These are phyloP conservation scores for Apiospora pterosperma DNA, from an alignment of 2,329 filamentous ascomycete genomes.

Conservation along the genomic window DNA sequence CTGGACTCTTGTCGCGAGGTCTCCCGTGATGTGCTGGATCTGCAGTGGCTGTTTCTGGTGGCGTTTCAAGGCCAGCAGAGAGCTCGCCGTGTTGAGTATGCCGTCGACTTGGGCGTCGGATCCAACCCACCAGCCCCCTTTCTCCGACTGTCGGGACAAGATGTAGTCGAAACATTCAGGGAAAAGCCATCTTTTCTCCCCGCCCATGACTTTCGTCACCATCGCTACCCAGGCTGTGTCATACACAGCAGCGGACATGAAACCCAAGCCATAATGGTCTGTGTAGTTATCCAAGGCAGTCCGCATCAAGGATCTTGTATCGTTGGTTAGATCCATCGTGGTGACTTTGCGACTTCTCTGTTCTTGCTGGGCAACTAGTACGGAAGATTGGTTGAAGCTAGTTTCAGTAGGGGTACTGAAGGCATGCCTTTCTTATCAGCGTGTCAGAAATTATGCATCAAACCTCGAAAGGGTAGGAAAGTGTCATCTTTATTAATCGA, in stretches of 20 bases:
- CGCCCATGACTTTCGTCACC: not conserved
- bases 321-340: too few relatives aligned
- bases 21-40: not conserved
- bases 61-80: not conserved
- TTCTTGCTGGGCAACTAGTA: too few relatives aligned
- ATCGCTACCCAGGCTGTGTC: not conserved
- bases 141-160: not conserved
- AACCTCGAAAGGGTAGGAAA: too few relatives aligned
- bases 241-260: not conserved
- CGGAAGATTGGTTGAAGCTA: too few relatives aligned
- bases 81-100: not conserved
- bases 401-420: too few relatives aligned
- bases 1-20: conserved; percentile 13
- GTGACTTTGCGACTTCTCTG: too few relatives aligned
- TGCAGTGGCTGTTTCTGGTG: not conserved
- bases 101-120: not conserved
- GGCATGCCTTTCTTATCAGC: too few relatives aligned
- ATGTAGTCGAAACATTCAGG: not conserved
- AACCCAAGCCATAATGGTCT: too few relatives aligned
- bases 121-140: not conserved
- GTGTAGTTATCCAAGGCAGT: too few relatives aligned
- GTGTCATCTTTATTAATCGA: too few relatives aligned
- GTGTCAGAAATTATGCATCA: too few relatives aligned
- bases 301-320: too few relatives aligned
- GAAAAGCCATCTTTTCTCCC: not conserved